Evolutionary conservation across 2,329 filamentous ascomycete species (phyloP).

Genomic region (Microdochium trichocladiopsis): DNA sequence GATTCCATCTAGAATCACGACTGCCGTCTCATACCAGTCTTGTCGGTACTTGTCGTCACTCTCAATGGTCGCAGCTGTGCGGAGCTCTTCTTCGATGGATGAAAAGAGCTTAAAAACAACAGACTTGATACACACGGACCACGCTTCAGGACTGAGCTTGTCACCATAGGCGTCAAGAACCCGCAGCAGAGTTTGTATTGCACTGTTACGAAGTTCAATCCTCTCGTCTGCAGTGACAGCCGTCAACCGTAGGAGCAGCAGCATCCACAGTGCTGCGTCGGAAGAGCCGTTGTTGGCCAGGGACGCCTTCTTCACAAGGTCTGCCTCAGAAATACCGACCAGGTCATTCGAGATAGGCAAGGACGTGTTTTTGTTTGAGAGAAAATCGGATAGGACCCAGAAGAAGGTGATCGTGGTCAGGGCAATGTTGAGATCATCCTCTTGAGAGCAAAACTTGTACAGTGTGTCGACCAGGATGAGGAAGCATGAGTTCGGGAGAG

Average conservation of each 20-base stretch:
- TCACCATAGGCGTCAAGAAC: slow-evolving; percentile 91
- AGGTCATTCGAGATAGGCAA: slow-evolving; percentile 52
- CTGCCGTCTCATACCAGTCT: slow-evolving; percentile 69
- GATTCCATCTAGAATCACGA: slow-evolving; percentile 66
- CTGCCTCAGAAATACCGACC: slow-evolving; percentile 46
- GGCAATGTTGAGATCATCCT: slow-evolving; percentile 90
- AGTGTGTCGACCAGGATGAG: slow-evolving; percentile 78
- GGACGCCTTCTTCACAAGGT: slow-evolving; percentile 51
- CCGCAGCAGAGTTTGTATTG: slow-evolving; percentile 81
- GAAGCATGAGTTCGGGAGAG: slow-evolving; percentile 64
- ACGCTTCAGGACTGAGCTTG: slow-evolving; percentile 68
- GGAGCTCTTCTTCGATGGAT: slow-evolving; percentile 55
- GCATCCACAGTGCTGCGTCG: slow-evolving; percentile 70
- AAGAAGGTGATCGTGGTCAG: slow-evolving; percentile 93
- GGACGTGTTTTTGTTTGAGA: slow-evolving; percentile 53
- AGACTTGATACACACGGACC: slow-evolving; percentile 74
- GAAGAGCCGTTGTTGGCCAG: slow-evolving; percentile 53
- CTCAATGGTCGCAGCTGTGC: slow-evolving; percentile 24
- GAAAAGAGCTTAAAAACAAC: slow-evolving; percentile 75
- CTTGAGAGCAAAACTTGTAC: slow-evolving; percentile 81
- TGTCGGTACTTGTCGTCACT: slow-evolving; percentile 34
- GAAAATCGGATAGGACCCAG: slow-evolving; percentile 88
- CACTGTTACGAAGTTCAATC: slow-evolving; percentile 74
- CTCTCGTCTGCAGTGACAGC: slow-evolving; percentile 65
- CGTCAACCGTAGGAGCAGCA: slow-evolving; percentile 64